Percentiles rank a stretch among this genome's conserved stretches.
These are phyloP conservation scores for Suillus americanus DNA, from an alignment of 768 basidiomycete genomes.

Conservation along the genomic window DNA sequence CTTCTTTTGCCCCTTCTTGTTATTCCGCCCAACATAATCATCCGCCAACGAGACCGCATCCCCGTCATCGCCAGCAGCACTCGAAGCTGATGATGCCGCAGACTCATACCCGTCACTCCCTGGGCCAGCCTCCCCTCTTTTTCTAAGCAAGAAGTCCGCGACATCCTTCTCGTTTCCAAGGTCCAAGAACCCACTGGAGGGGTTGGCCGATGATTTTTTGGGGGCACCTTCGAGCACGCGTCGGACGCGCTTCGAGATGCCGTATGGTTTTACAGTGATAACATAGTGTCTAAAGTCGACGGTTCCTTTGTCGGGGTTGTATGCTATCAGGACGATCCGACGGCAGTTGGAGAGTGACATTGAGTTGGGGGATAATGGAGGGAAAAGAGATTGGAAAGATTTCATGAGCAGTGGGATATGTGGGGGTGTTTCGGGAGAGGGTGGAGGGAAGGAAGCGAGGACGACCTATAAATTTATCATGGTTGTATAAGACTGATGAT, in stretches of 20 bases:
- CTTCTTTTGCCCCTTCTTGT: slow-evolving; percentile 86
- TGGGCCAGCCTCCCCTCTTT: slow-evolving; percentile 58
- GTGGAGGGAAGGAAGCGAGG: slow-evolving; percentile 81
- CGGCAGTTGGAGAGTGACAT: slow-evolving; percentile 87
- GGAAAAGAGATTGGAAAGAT: slow-evolving; percentile 95
- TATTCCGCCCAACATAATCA: slow-evolving; percentile 94
- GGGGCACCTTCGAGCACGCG: slow-evolving; percentile 71
- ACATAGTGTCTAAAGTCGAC: slow-evolving; percentile 93
- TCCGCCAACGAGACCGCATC: slow-evolving; percentile 80
- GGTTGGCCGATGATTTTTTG: slow-evolving; percentile 25
- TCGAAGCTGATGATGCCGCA: slow-evolving; percentile 77
- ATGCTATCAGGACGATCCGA: slow-evolving; percentile 89
- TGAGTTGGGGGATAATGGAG: slow-evolving; percentile 81
- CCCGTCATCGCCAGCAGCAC: slow-evolving; percentile 82
- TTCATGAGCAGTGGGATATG: slow-evolving; percentile 93
- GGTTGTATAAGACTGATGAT: neutral
- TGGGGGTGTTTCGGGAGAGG: slow-evolving; percentile 70
- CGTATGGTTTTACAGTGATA: slow-evolving; percentile 93
- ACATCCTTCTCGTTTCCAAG: slow-evolving; percentile 91
- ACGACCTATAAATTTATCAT: slow-evolving; percentile 63
- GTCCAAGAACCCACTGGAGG: slow-evolving; percentile 56
- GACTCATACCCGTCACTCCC: slow-evolving; percentile 68
- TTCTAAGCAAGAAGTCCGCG: slow-evolving; percentile 88
- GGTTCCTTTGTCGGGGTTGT: slow-evolving; percentile 82
- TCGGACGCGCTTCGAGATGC: slow-evolving; percentile 89